Percentiles rank a stretch among this genome's conserved stretches.
Conservation (phyloP, 176 grass and related monocot species). For the Avena sativa region DNA sequence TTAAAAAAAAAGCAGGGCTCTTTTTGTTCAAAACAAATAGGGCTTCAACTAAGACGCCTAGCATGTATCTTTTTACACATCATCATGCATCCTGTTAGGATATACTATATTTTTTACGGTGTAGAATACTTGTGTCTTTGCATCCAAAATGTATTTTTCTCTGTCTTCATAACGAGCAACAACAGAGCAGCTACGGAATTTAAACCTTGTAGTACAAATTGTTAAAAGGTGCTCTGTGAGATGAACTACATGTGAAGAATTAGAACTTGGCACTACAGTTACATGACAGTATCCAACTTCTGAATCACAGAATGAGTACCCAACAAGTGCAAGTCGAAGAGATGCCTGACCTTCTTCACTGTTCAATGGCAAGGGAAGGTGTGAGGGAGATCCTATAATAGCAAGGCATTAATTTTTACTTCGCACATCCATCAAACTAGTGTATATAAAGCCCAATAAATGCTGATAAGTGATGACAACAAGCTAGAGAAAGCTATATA, state of each 20-base stretch:
- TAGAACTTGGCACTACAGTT: not conserved
- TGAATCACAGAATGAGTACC: constrained; percentile 31
- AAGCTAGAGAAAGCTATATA: not conserved
- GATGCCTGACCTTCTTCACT: constrained; percentile 87
- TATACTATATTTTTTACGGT: too few species aligned
- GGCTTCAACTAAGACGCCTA: too few species aligned
- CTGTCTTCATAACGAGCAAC: constrained; percentile 85
- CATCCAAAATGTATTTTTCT: constrained; percentile 99
- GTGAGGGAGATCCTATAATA: constrained; percentile 82
- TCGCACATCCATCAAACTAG: not conserved
- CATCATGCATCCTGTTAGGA: too few species aligned
- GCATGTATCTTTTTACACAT: too few species aligned
- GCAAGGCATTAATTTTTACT: not conserved
- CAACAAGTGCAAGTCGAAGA: constrained; percentile 87
- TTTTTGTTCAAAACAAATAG: too few species aligned
- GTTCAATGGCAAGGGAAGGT: constrained; percentile 93
- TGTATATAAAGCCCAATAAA: not conserved
- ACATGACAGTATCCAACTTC: constrained; percentile 99
- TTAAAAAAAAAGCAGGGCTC: too few species aligned
- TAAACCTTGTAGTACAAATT: too few species aligned
- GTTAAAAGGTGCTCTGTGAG: constrained; percentile 8
- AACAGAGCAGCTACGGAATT: constrained; percentile 90
- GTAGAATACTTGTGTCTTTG: constrained; percentile 29
- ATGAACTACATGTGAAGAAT: not conserved
- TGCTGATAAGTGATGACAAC: not conserved